Conservation (phyloP, 2,329 filamentous ascomycete species). For the Cylindrodendrum hubeiense region DNA sequence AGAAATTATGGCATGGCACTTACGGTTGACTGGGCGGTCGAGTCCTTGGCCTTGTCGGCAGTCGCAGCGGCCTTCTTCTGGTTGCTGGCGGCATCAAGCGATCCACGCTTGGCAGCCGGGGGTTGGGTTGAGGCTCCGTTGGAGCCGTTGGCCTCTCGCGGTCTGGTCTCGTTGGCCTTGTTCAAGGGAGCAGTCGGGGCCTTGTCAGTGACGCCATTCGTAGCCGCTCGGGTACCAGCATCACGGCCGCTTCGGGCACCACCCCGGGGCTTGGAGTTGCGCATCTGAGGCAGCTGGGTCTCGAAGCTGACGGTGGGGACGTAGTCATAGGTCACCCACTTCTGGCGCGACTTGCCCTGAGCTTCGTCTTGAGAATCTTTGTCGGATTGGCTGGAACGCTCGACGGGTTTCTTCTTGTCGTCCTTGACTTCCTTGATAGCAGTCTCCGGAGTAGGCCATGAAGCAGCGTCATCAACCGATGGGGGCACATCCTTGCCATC, state of each 20-base stretch:
- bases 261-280: conserved; percentile 63
- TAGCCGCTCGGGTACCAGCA: conserved; percentile 53
- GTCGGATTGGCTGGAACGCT: conserved; percentile 70
- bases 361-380: conserved; percentile 70
- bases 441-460: conserved; percentile 92
- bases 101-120: conserved; percentile 58
- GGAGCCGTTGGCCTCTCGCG: conserved; percentile 52
- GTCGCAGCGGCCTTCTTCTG: conserved; percentile 58
- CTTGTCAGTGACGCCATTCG: conserved; percentile 54
- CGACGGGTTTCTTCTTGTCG: conserved; percentile 75
- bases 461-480: conserved; percentile 79
- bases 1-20: conserved; percentile 43
- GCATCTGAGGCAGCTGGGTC: conserved; percentile 76
- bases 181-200: conserved; percentile 42
- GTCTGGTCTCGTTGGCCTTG: conserved; percentile 50
- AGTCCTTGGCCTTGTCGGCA: conserved; percentile 58
- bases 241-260: conserved; percentile 57
- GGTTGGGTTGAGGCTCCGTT: conserved; percentile 52
- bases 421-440: conserved; percentile 78
- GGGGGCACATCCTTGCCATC: conserved; percentile 61
- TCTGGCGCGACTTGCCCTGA: conserved; percentile 66
- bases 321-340: conserved; percentile 87
- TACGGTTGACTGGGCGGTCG: conserved; percentile 52
- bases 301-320: conserved; percentile 89
- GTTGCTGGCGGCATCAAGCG: conserved; percentile 54